Base-by-base conservation (phyloP, 2,329 filamentous ascomycete genomes). In the Cercospora sp. region DNA sequence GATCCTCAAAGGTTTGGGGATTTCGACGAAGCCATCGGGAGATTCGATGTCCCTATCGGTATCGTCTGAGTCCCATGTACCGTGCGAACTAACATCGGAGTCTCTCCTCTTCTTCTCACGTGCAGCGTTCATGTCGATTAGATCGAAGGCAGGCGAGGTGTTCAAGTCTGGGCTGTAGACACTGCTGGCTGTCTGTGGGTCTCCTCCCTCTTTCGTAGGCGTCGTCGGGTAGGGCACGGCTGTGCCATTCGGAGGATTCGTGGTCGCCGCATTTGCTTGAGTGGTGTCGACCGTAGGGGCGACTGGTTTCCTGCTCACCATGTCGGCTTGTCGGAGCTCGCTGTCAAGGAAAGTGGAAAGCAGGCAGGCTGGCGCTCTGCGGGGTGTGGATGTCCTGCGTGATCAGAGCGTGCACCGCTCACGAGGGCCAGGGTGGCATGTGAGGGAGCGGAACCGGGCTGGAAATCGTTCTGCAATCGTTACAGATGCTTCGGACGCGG, bases 241-340 rank as follows among this genome's bases (percentile, higher is more conserved):
- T 20, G 80, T 79, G 70, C 79, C 71, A 13, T 70, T 65, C 5
- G 80, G 76, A 66, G 79, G 77, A 6, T 76, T 77, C 8, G 33
- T 42, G 13, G 48, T 57, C 31, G 48, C 62, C 31, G 63, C 33
- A 57, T 61, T 62, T 9, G 81, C 77, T 6, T 80, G 78, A 42
- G 78, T 75, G 10, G 82, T 82, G 60, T 81, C 78, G 53, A 82
- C 76, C 58, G 72, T 73, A 31, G 75, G 75, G 13, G 77, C 74
- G 28, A 79, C 76, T 7, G 81, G 78, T 69, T 82, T 83, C 64
- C 81, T 75, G 23, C 76, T 80, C 62, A 84, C 81, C 82, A 84
- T 84, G 16, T 67, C 74, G 65, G 67, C 67, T 36, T n/a, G 12
- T 53, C n/a, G 30, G 18, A 13, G 30, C 20, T 16, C 31, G 31